These are phyloP conservation scores for Coemansia sp. DNA, from an alignment of 192 early-diverging fungal genomes.

Conservation along the genomic window DNA sequence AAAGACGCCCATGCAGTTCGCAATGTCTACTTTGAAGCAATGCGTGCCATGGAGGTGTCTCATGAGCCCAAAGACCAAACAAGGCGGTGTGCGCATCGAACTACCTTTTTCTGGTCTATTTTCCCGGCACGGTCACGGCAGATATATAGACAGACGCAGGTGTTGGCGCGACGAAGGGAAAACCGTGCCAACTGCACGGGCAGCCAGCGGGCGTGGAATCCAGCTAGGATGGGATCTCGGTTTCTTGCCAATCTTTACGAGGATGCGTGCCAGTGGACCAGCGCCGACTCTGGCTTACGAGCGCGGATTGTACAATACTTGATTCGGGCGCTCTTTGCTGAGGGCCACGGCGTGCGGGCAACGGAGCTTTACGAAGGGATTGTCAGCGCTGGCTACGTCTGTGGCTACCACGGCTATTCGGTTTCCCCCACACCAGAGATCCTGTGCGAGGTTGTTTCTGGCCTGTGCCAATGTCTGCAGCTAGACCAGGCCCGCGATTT, in stretches of 20 bases:
- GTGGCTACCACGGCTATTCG: too few relatives aligned
- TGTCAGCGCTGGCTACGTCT: too few relatives aligned
- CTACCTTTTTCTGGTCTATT: slow-evolving; percentile 12
- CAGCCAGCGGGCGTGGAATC: slow-evolving; percentile 16
- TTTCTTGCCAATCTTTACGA: slow-evolving; percentile 12
- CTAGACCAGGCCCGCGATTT: slow-evolving; percentile 9
- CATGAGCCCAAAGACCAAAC: neutral
- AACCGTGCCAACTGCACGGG: too few relatives aligned
- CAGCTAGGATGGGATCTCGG: slow-evolving; percentile 17
- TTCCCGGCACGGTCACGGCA: neutral
- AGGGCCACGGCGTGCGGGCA: slow-evolving; percentile 12
- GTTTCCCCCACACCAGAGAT: slow-evolving; percentile 23
- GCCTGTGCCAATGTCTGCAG: slow-evolving; percentile 16
- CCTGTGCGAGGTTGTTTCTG: slow-evolving; percentile 27
- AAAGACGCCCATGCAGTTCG: slow-evolving; percentile 10
- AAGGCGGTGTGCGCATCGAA: neutral
- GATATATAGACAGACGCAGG: neutral
- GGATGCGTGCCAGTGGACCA: slow-evolving; percentile 3
- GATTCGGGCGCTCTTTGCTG: slow-evolving; percentile 26
- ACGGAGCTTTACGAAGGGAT: slow-evolving; percentile 2
- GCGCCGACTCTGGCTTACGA: neutral
- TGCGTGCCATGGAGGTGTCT: slow-evolving; percentile 2
- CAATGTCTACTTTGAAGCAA: slow-evolving; percentile 11
- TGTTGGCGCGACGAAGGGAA: too few relatives aligned
- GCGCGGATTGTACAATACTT: slow-evolving; percentile 12